Evolutionary conservation across 768 basidiomycete genomes (phyloP).

Genomic region (Kwoniella shandongensis): DNA sequence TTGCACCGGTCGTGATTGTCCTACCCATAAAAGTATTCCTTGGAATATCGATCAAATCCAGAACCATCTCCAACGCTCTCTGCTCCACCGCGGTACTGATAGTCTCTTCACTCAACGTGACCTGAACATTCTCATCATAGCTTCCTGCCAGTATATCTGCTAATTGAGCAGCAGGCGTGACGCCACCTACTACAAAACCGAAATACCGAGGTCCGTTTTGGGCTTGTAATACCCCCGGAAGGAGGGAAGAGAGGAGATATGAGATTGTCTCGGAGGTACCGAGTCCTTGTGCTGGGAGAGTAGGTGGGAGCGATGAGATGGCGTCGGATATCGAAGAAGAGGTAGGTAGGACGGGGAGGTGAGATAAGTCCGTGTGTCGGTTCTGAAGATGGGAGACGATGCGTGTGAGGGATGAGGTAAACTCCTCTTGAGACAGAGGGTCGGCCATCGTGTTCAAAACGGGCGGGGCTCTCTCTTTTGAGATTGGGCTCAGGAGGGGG

Average conservation of each 20-base stretch:
- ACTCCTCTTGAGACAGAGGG: neutral
- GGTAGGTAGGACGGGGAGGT: slow-evolving; percentile 23
- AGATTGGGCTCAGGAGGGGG: too few relatives aligned
- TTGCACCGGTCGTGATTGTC: slow-evolving; percentile 57
- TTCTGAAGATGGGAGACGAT: slow-evolving; percentile 22
- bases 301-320: slow-evolving; percentile 37
- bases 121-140: slow-evolving; percentile 55
- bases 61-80: slow-evolving; percentile 47
- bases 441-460: too few relatives aligned
- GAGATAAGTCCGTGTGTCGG: slow-evolving; percentile 23
- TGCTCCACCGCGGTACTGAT: slow-evolving; percentile 48
- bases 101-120: slow-evolving; percentile 33
- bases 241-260: slow-evolving; percentile 47
- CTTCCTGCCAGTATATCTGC: slow-evolving; percentile 55
- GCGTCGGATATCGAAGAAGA: slow-evolving; percentile 12
- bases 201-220: slow-evolving; percentile 55
- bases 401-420: slow-evolving; percentile 11
- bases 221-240: slow-evolving; percentile 51
- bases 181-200: slow-evolving; percentile 52
- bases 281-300: slow-evolving; percentile 50
- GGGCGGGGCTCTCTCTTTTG: too few relatives aligned
- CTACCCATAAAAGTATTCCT: slow-evolving; percentile 49
- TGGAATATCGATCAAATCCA: slow-evolving; percentile 44
- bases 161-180: slow-evolving; percentile 52
- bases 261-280: slow-evolving; percentile 44